Percentiles rank a stretch among this genome's conserved stretches.
Evolutionary conservation across 148 eudicot genomes (phyloP).

Genomic region (Heliamphora exappendiculata): DNA sequence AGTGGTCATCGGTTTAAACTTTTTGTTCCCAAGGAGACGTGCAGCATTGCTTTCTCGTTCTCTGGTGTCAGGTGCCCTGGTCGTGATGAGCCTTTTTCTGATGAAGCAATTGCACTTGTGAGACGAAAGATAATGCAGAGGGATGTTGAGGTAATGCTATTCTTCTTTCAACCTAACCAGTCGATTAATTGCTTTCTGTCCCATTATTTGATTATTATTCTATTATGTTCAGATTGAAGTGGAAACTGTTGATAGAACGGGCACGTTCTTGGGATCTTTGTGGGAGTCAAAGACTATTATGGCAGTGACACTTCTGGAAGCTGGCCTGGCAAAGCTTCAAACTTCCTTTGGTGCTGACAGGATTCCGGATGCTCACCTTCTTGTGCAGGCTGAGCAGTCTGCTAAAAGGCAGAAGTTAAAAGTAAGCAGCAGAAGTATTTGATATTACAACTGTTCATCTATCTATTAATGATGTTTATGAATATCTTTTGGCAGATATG

Average conservation of each 20-base stretch:
- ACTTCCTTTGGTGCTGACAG: constrained; percentile 62
- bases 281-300: constrained; percentile 74
- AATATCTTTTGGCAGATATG: constrained; percentile 55
- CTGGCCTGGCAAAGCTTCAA: constrained; percentile 87
- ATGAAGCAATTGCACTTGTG: constrained; percentile 89
- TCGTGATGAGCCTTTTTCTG: constrained; percentile 72
- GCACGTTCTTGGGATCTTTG: constrained; percentile 86
- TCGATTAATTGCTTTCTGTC: neutral
- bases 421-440: constrained; percentile 26
- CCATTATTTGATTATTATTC: neutral
- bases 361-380: constrained; percentile 70
- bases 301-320: constrained; percentile 62
- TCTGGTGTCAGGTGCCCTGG: constrained; percentile 97
- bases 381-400: constrained; percentile 73
- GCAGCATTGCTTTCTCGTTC: constrained; percentile 79
- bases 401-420: constrained; percentile 84
- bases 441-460: neutral
- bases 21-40: constrained; percentile 71
- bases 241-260: constrained; percentile 88
- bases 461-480: neutral
- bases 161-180: neutral
- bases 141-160: constrained; percentile 80
- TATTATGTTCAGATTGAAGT: constrained; percentile 62
- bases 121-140: constrained; percentile 86
- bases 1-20: constrained; percentile 90